Base-by-base conservation (phyloP, 2,329 filamentous ascomycete species). In the Pseudogymnoascus sp. region DNA sequence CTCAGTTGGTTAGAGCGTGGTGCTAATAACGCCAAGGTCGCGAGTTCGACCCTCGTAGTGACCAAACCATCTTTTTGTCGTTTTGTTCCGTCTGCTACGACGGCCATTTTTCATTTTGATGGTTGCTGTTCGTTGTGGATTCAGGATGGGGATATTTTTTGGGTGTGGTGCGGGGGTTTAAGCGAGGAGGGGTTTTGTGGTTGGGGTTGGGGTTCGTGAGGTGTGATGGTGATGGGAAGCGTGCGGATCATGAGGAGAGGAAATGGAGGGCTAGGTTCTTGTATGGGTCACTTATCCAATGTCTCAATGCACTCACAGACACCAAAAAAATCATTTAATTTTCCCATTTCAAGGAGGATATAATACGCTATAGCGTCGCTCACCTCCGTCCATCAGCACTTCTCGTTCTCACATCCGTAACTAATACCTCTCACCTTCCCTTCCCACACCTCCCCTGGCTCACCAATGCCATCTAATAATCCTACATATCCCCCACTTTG, bases 1-100 rank as follows among this genome's bases (percentile, higher is more conserved):
- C 42, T 47, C 42, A 47, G 42, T 47, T 47, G 42, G 42, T 47
- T 47, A 47, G 42, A 47, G 42, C 42, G 42, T 47, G 42, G 42
- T 47, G 42, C 42, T 47, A 47, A 47, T 47, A 47, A 47, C 42
- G 42, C 42, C 42, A 47, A 47, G 42, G 42, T 47, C 42, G 42
- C 42, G 42, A 47, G 42, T 47, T 47, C 42, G 42, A 47, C 42
- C 42, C 42, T 47, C 42, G 42, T 47, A 47, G 42, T 10, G 42
- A 47, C 42, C 42, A 47, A 2, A 47, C 14, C 6, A 47, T n/a
- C 7, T 2, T 47, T 47, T 47, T 47, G 21, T 10, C 6, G 13
- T 47, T 47, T 47, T 26, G 21, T n/a, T 47, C 1, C 38, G 19
- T 21, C 16, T 44, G 16, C 10, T 44, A 6, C 10, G 40, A 21